Conservation (phyloP, 1,284 basidiomycete genomes). For the Cryptococcus jaspeensis region DNA sequence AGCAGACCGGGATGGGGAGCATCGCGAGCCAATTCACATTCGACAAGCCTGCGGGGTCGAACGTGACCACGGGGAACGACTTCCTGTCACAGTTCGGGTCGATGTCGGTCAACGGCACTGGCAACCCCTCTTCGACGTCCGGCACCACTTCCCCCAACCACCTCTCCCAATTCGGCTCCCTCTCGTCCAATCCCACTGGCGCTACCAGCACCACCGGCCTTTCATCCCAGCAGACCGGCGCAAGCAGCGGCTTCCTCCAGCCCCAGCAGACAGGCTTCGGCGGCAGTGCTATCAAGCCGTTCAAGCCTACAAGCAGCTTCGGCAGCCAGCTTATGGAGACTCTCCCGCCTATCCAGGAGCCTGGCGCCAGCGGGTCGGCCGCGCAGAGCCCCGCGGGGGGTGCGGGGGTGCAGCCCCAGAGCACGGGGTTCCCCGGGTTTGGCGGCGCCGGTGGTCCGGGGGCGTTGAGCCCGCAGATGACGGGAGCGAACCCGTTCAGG, state of each 20-base stretch:
- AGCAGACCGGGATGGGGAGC: conserved; percentile 36
- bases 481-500: conserved; percentile 53
- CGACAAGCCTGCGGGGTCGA: conserved; percentile 10
- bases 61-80: conserved; percentile 18
- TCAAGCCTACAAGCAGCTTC: conserved; percentile 88
- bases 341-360: conserved; percentile 59
- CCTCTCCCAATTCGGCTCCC: conserved; percentile 19
- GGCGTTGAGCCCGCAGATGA: conserved; percentile 25
- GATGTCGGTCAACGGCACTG: conserved; percentile 8
- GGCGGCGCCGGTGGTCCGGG: not conserved
- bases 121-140: conserved; percentile 4
- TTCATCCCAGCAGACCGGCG: conserved; percentile 13
- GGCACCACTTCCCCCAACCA: conserved; percentile 4
- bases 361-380: conserved; percentile 2
- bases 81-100: conserved; percentile 34
- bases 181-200: conserved; percentile 18
- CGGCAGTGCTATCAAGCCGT: conserved; percentile 69
- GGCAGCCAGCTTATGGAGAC: conserved; percentile 76
- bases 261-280: conserved; percentile 78
- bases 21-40: conserved; percentile 46
- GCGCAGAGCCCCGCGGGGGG: not conserved
- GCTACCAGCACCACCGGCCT: conserved; percentile 13
- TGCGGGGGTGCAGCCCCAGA: conserved; percentile 16
- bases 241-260: conserved; percentile 54
- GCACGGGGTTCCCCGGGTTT: conserved; percentile 25